Evolutionary conservation across 441 rosid species (phyloP), one percentile per base, ranked within the genome.

Genomic region (Kokia cookei): DNA sequence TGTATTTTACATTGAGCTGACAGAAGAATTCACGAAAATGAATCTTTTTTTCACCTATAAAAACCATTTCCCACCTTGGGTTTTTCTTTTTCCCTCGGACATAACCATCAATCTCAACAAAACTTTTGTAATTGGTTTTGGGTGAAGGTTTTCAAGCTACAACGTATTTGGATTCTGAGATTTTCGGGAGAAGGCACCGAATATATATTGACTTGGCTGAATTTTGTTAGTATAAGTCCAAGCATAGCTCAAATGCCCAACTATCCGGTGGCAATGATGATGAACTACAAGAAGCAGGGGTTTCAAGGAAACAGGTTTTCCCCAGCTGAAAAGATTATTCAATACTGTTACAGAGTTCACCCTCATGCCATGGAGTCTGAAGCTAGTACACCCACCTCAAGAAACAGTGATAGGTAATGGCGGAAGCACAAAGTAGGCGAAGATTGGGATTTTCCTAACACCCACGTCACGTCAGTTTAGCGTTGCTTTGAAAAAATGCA

Each of bases 261-360:
- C 54, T 50, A 50, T 50, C 54, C n/a, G 15, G 17, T 50, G 17
- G 54, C 6, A 50, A 50, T 50, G 5, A 48, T 50, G 54, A 50
- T 50, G 54, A 50, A 50, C 54, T 15, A 50, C 54, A 40, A 40
- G 42, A 40, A 7, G 43, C 43, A 7, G 43, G 43, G 43, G 10
- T 40, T 40, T 40, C 43, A 94, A 91, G 78, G 97, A 94, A 81
- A 81, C 78, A 84, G 97, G 78, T 92, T 94, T 75, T 90, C 90
- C 57, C 97, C 97, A 0, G 87, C 98, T 0, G 98, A 97, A 45
- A 92, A 88, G 86, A 92, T 91, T 4, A 88, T 94, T 97, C 97
- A 94, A 7, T 72, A 84, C 89, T 8, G 84, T 92, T 40, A 86
- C 88, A 4, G 43, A n/a, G 65, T 89, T 65, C 84, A 72, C 11